A percentile compares a stretch with the other conserved stretches of the same genome.
Evolutionary conservation across 495 filamentous ascomycete species (phyloP).

Genomic region (Ramalina peruviana): DNA sequence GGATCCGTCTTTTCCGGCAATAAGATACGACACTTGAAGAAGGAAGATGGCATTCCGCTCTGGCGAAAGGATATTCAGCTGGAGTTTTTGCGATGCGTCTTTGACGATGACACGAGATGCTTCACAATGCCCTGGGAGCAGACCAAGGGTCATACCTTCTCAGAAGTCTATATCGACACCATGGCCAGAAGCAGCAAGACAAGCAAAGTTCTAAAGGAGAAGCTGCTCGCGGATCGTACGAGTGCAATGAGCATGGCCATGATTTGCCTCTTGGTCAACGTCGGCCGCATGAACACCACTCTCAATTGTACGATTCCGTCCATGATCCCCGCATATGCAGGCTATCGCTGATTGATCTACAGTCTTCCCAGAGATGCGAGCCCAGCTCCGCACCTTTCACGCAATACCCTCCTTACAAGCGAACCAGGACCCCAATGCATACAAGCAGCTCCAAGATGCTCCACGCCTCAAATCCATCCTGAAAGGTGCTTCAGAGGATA

Average conservation of each 20-base stretch:
- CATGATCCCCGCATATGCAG: not conserved
- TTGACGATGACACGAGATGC: conserved; percentile 68
- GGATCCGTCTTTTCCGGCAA: conserved; percentile 69
- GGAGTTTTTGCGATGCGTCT: conserved; percentile 83
- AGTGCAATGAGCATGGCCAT: conserved; percentile 97
- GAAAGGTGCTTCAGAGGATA: conserved; percentile 91
- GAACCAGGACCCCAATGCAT: conserved; percentile 84
- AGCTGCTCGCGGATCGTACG: conserved; percentile 80
- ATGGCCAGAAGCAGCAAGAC: conserved; percentile 99
- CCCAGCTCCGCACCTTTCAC: conserved; percentile 93
- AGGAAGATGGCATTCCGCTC: conserved; percentile 89
- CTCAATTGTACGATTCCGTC: conserved; percentile 62
- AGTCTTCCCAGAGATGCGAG: conserved; percentile 99
- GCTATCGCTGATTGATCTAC: not conserved
- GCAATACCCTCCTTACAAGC: conserved; percentile 94
- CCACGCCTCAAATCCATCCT: conserved; percentile 92
- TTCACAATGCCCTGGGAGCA: conserved; percentile 75
- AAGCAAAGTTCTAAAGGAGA: conserved; percentile 94
- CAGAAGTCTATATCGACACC: conserved; percentile 92
- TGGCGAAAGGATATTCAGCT: conserved; percentile 98
- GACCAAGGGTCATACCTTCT: conserved; percentile 66
- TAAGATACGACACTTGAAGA: conserved; percentile 92
- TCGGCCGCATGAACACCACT: conserved; percentile 97
- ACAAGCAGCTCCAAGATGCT: conserved; percentile 96
- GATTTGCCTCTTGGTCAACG: conserved; percentile 94